Conservation (phyloP, 164 flowering plant species). For the Paratinospora sagittata region DNA sequence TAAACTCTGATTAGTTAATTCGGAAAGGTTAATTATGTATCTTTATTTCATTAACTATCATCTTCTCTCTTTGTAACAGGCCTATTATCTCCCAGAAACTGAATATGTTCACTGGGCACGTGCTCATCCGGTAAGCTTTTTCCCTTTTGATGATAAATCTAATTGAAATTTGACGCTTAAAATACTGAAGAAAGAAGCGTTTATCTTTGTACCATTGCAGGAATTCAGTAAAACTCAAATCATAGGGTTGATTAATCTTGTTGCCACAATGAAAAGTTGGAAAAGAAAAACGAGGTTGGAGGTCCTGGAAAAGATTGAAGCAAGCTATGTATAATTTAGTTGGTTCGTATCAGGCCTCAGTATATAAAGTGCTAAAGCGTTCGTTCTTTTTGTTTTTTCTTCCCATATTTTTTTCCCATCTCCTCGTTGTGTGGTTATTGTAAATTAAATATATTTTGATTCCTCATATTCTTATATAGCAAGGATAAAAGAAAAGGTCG, state of each 20-base stretch:
- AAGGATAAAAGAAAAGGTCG: constrained; percentile 5
- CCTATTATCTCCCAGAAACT: constrained; percentile 96
- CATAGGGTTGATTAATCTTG: constrained; percentile 75
- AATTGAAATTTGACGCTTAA: neutral
- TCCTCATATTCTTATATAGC: neutral
- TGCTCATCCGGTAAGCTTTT: constrained; percentile 70
- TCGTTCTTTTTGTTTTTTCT: neutral
- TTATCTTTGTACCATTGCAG: constrained; percentile 35
- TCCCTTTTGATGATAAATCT: neutral
- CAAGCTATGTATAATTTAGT: constrained; percentile 9
- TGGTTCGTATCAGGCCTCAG: constrained; percentile 2
- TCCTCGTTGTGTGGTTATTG: constrained; percentile 10
- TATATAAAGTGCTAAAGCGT: constrained; percentile 9
- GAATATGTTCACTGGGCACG: constrained; percentile 94
- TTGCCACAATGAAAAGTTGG: constrained; percentile 93
- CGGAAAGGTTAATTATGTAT: neutral
- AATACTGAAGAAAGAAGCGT: neutral
- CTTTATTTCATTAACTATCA: neutral
- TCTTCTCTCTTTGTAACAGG: constrained; percentile 39
- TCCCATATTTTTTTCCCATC: neutral
- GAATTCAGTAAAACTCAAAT: constrained; percentile 86
- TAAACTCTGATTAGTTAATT: neutral
- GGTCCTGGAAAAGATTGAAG: constrained; percentile 74
- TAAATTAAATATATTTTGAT: constrained; percentile 13
- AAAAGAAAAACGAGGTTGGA: constrained; percentile 88